Percentiles rank a stretch among this genome's conserved stretches.
Conservation (phyloP, 305 asterid species). For the Solanum chacoense region DNA sequence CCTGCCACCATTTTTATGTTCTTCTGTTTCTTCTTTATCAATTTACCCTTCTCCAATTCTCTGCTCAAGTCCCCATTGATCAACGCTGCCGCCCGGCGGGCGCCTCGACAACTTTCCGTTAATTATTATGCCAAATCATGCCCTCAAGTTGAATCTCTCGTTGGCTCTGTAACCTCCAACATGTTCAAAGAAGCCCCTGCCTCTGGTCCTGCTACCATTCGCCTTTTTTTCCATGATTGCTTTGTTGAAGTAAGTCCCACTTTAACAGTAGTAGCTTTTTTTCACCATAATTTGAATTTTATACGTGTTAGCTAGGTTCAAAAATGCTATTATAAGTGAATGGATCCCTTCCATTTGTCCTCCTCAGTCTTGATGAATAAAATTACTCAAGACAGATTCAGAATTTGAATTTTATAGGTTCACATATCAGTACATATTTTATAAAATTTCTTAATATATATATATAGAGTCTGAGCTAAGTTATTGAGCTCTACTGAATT, state of each 20-base stretch:
- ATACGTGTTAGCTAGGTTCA: not conserved
- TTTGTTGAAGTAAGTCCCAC: constrained; percentile 59
- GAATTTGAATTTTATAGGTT: not conserved
- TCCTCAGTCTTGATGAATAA: not conserved
- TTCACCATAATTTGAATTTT: not conserved
- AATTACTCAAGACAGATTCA: not conserved
- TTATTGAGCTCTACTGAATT: not conserved
- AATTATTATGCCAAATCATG: constrained; percentile 62
- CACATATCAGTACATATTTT: not conserved
- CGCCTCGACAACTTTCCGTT: constrained; percentile 37
- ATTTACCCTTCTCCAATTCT: constrained; percentile 7
- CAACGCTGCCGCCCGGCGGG: constrained; percentile 7
- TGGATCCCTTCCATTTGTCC: not conserved
- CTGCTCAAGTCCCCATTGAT: constrained; percentile 10
- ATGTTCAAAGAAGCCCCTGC: constrained; percentile 65
- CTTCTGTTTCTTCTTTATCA: not conserved
- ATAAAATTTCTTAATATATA: not conserved
- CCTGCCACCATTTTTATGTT: constrained; percentile 7
- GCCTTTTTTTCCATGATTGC: constrained; percentile 97
- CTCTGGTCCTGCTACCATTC: constrained; percentile 87
- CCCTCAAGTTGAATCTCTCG: constrained; percentile 74
- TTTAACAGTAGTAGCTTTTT: too few species aligned
- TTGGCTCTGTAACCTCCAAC: constrained; percentile 55
- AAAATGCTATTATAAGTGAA: not conserved
- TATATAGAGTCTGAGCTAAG: not conserved